These are phyloP conservation scores for Daldinia childiae DNA, from an alignment of 495 filamentous ascomycete genomes.

Conservation along the genomic window DNA sequence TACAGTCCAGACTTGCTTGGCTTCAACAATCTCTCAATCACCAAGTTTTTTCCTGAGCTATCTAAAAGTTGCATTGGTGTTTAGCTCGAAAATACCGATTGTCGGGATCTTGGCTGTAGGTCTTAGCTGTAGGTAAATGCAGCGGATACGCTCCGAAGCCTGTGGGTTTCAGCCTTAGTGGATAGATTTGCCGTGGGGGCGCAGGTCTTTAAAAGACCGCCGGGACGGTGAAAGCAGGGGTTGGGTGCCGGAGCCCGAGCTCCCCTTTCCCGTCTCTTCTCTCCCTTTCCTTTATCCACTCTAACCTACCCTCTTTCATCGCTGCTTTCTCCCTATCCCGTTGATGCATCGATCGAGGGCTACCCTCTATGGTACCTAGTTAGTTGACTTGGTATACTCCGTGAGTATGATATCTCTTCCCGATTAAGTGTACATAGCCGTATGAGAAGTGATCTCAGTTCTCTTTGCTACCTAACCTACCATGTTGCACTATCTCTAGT, in stretches of 20 bases:
- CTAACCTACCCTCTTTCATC: conserved; percentile 8
- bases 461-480: not conserved
- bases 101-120: conserved; percentile 1
- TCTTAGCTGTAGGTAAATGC: conserved; percentile 15
- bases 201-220: not conserved
- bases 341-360: not conserved
- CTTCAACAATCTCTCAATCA: not conserved
- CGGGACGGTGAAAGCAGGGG: conserved; percentile 28
- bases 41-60: not conserved
- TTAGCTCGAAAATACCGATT: conserved; percentile 8
- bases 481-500: not conserved
- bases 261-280: conserved; percentile 3
- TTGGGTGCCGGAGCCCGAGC: conserved; percentile 13
- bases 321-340: conserved; percentile 14
- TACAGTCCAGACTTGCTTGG: not conserved
- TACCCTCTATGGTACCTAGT: conserved; percentile 2
- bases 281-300: conserved; percentile 1
- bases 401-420: conserved; percentile 3
- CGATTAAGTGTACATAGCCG: not conserved
- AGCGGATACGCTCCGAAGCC: conserved; percentile 19
- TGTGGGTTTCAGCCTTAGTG: conserved; percentile 33
- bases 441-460: conserved; percentile 17
- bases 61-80: not conserved
- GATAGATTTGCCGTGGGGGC: conserved; percentile 23
- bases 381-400: not conserved